These are phyloP conservation scores for Oleoguttula mirabilis DNA, from an alignment of 495 filamentous ascomycete species.

Conservation along the genomic window DNA sequence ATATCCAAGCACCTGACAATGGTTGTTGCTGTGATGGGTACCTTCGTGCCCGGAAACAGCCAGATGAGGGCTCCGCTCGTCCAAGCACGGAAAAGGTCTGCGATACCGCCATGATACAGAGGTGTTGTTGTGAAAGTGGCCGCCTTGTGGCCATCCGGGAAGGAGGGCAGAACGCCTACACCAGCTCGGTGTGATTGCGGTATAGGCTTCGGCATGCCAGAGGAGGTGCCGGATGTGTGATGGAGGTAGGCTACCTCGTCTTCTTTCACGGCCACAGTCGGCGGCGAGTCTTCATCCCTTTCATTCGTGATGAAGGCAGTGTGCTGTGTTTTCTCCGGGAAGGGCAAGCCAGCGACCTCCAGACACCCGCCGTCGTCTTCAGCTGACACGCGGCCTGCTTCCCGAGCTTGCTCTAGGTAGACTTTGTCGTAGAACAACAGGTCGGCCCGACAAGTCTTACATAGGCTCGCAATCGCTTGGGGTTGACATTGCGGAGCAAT, in stretches of 20 bases:
- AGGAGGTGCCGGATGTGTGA: slow-evolving; percentile 39
- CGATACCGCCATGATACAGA: slow-evolving; percentile 48
- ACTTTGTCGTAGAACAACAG: slow-evolving; percentile 30
- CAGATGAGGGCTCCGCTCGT: slow-evolving; percentile 39
- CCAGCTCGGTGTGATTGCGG: slow-evolving; percentile 38
- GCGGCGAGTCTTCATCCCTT: too few species aligned
- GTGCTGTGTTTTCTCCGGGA: background rate
- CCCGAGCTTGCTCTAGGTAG: slow-evolving; percentile 21
- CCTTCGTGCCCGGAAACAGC: slow-evolving; percentile 39
- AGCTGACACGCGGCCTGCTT: background rate
- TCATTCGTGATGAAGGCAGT: background rate
- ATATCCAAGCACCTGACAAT: slow-evolving; percentile 31
- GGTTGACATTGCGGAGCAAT: slow-evolving; percentile 43
- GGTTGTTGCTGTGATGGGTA: slow-evolving; percentile 40
- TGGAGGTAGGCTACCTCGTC: slow-evolving; percentile 24
- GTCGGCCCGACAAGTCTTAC: slow-evolving; percentile 27
- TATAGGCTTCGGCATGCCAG: slow-evolving; percentile 43
- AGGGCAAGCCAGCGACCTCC: background rate
- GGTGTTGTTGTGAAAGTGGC: slow-evolving; percentile 51
- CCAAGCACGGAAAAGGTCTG: slow-evolving; percentile 46
- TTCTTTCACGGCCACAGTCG: slow-evolving; percentile 1
- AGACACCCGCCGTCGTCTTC: background rate
- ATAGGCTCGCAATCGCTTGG: slow-evolving; percentile 36
- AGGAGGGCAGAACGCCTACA: slow-evolving; percentile 37
- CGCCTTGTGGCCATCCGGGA: slow-evolving; percentile 21